Evolutionary conservation across 2,329 filamentous ascomycete species (phyloP), one percentile per base, ranked within the genome.

Genomic region (Clonostachys sp.): DNA sequence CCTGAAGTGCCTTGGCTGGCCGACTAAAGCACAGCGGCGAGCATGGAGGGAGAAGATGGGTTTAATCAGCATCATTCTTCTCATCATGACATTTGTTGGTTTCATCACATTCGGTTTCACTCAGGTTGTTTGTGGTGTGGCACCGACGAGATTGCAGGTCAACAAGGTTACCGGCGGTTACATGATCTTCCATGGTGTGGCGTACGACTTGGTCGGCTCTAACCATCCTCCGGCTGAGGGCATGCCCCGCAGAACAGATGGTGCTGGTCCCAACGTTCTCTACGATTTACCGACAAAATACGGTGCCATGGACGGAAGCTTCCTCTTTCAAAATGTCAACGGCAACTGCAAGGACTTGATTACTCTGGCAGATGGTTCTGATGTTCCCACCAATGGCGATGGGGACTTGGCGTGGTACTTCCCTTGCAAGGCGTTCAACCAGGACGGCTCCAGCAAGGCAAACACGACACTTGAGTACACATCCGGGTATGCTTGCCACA

Each of bases 41-140:
- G 94, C 94, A 3, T 99, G 94, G 94, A 83, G 94, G 55, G 94
- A 99, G 65, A 99, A 99, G 77, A 95, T 99, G 76, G 94, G 94
- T 3, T 72, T 99, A 49, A 89, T 96, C 70, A 96, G 91, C 69
- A 84, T 99, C 61, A 99, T 99, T 62, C 62, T 96, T 34, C 62
- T 86, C 50, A 91, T 97, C 62, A 95, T 91, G 75, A 80, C 83
- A 10, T 83, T 91, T 61, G 92, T 99, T 43, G 94, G 94, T 61
- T 99, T 92, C 71, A 73, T 99, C 46, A 99, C 94, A 0, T 99
- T 99, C 60, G 94, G 94, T 41, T 99, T 99, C 68, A 97, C 89
- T 5, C 80, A 87, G 51, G 84, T 84, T 5, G 94, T 99, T 16
- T 99, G 94, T 65, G 83, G 87, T 14, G 67, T 71, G 3, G 85